These are phyloP conservation scores for Cystobasidiaceae sp. DNA, from an alignment of 1,284 basidiomycete genomes.

Conservation along the genomic window DNA sequence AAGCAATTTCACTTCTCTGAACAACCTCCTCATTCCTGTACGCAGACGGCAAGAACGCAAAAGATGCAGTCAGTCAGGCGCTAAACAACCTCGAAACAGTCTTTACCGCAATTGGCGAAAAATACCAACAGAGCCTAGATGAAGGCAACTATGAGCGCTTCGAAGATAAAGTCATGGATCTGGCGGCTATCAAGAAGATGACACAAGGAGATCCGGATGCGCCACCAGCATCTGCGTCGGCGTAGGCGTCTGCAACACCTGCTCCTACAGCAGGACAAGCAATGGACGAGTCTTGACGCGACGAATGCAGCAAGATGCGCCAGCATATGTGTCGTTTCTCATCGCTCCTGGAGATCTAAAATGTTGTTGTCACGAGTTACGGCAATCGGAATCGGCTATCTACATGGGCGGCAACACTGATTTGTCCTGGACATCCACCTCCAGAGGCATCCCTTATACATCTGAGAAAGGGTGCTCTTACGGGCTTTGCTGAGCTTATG, in stretches of 20 bases:
- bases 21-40: background rate
- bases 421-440: too few species aligned
- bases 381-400: too few species aligned
- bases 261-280: background rate
- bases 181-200: conserved; percentile 30
- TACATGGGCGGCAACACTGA: too few species aligned
- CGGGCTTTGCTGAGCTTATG: too few species aligned
- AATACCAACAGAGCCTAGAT: conserved; percentile 38
- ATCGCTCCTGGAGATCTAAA: too few species aligned
- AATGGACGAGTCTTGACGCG: background rate
- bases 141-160: conserved; percentile 36
- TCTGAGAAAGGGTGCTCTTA: too few species aligned
- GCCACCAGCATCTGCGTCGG: background rate
- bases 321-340: too few species aligned
- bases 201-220: conserved; percentile 13
- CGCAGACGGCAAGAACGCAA: conserved; percentile 39
- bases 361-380: too few species aligned
- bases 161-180: conserved; percentile 37
- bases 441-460: too few species aligned
- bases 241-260: background rate
- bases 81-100: conserved; percentile 40
- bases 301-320: too few species aligned
- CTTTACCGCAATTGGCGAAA: conserved; percentile 34
- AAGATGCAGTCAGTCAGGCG: conserved; percentile 37
- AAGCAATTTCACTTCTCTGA: background rate